Conservation (phyloP, 2,329 filamentous ascomycete species). For the Aureobasidium sp. region DNA sequence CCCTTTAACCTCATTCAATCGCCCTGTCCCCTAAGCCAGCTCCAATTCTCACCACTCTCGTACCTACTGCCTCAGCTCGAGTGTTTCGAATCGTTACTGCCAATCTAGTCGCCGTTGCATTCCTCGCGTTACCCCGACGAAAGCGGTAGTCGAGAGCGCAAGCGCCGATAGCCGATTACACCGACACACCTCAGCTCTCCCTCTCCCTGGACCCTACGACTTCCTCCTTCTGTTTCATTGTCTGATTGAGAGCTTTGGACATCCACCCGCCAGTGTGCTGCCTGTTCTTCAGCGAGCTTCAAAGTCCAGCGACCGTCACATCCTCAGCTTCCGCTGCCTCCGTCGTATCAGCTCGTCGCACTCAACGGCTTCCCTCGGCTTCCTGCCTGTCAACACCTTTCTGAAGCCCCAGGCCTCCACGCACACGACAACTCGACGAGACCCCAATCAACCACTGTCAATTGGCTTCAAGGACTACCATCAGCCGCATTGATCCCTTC, state of each 20-base stretch:
- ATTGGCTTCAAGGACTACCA: not conserved
- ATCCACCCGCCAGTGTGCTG: not conserved
- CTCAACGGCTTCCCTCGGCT: constrained; percentile 11
- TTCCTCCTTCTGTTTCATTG: constrained; percentile 3
- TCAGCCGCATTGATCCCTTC: not conserved
- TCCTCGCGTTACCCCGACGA: constrained; percentile 16
- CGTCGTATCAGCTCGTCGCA: constrained; percentile 3
- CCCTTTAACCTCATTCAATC: constrained; percentile 6
- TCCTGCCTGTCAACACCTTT: constrained; percentile 4
- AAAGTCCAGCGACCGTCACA: not conserved
- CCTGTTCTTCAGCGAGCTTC: constrained; percentile 10
- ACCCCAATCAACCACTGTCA: not conserved
- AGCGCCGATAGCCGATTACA: constrained; percentile 12
- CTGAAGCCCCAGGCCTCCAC: not conserved
- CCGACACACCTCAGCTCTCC: constrained; percentile 7
- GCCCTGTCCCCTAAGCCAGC: not conserved
- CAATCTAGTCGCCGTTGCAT: constrained; percentile 16
- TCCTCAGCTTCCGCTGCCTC: constrained; percentile 7
- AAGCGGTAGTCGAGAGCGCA: constrained; percentile 10
- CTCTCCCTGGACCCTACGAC: constrained; percentile 9
- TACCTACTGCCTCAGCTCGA: constrained; percentile 1
- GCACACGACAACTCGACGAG: not conserved
- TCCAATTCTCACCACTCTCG: not conserved
- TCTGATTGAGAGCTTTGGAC: constrained; percentile 2
- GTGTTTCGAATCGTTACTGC: constrained; percentile 12